Base-by-base conservation (phyloP, 306 rosid species). In the Lathyrus tuberosus region DNA sequence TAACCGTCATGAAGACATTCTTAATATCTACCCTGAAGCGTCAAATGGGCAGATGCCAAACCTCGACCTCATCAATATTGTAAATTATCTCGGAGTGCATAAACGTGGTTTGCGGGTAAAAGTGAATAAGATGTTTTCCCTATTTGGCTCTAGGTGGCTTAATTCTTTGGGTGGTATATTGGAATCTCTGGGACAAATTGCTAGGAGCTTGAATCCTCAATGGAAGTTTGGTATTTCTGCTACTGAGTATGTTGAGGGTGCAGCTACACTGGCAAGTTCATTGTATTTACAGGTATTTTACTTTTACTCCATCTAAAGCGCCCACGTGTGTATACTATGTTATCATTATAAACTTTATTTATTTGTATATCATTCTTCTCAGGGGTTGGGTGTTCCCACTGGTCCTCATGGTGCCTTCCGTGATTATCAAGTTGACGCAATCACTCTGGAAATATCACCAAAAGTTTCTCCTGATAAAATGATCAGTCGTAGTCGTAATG, bases 41-140 rank as follows among this genome's bases (percentile, higher is more conserved):
- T 88, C 98, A 41, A 94, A 94, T 4, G 97, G 98, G 31, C 95
- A 91, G 87, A 94, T 94, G 97, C 97, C 96, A 62, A 94, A 91
- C 76, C 96, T 94, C 20, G 98, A 94, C 79, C 96, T 94, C 67
- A 84, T 94, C 83, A 94, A 94, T 86, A 79, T 87, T 9, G 97
- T 94, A 61, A 91, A 88, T 76, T 87, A 87, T 79, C 74, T 91
- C 65, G 95, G 97, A 2, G 95, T 86, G 35, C 94, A 94, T 77
- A 87, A 88, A 83, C 97, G 86, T 71, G 95, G 97, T 67, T 81
- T 94, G 74, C 81, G 76, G 75, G 83, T 84, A 57, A 88, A 88
- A 79, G 90, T 90, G 75, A 89, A 83, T 73, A 94, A 87, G 67
- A 58, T 87, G 71, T 53, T 81, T 94, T 85, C 94, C 76, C 70